Percentiles rank a stretch among this genome's conserved stretches.
phyloP scores from a whole-genome alignment of 1,284 basidiomycete genomes.

The Ustilago curta region DNA sequence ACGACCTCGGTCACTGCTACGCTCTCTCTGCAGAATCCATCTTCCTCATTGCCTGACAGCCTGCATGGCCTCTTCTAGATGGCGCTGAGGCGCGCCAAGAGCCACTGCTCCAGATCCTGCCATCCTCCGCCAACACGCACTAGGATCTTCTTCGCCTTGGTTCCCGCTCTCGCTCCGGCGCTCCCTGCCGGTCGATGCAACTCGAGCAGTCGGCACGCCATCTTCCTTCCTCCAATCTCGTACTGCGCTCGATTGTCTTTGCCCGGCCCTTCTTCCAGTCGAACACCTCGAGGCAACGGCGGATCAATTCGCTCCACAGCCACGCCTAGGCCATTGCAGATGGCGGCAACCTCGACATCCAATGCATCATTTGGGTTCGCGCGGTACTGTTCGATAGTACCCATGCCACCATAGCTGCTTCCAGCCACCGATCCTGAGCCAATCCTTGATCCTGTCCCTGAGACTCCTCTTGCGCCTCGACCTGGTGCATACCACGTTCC shows the following conservation, averaged over 20 bases:
- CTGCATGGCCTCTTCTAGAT: neutral
- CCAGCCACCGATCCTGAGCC: conserved; percentile 41
- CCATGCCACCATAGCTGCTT: conserved; percentile 39
- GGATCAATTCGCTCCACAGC: conserved; percentile 83
- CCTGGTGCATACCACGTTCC: conserved; percentile 44
- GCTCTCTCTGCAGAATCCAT: neutral
- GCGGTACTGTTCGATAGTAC: conserved; percentile 73
- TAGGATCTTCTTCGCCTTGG: conserved; percentile 62
- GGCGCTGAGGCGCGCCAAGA: conserved; percentile 68
- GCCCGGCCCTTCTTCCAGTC: conserved; percentile 75
- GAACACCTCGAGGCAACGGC: conserved; percentile 73
- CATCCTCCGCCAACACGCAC: conserved; percentile 74
- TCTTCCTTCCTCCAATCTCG: conserved; percentile 76
- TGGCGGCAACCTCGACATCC: conserved; percentile 79
- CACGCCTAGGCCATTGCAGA: conserved; percentile 81
- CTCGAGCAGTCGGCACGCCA: conserved; percentile 81
- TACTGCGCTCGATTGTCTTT: conserved; percentile 86
- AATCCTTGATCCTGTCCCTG: conserved; percentile 27
- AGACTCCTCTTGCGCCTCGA: conserved; percentile 24
- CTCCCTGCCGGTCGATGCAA: conserved; percentile 70
- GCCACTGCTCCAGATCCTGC: conserved; percentile 84
- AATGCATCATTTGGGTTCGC: conserved; percentile 82
- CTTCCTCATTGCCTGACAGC: neutral
- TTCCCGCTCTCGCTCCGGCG: conserved; percentile 50
- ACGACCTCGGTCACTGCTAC: neutral